Percentiles rank a stretch among this genome's conserved stretches.
These are phyloP conservation scores for Persicaria maculosa DNA, from an alignment of 148 eudicot genomes.

Conservation along the genomic window DNA sequence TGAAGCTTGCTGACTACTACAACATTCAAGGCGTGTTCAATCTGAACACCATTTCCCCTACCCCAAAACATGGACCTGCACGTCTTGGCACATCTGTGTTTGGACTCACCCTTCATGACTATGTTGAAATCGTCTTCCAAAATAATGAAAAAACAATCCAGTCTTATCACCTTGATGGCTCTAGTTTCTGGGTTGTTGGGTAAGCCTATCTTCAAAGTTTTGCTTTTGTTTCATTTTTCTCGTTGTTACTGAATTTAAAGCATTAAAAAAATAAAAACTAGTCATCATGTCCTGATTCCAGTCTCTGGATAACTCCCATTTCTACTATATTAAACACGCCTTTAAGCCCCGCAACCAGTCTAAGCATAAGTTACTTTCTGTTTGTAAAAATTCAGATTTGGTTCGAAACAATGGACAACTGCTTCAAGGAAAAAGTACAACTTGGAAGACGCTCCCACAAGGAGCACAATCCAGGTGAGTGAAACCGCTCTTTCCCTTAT, in stretches of 20 bases:
- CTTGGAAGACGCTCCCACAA: conserved; percentile 25
- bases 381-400: conserved; percentile 25
- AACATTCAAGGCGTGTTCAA: conserved; percentile 59
- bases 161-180: conserved; percentile 80
- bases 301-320: too few relatives aligned
- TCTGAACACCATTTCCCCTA: conserved; percentile 35
- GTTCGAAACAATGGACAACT: conserved; percentile 43
- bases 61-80: conserved; percentile 32
- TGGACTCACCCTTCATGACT: conserved; percentile 45
- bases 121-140: conserved; percentile 66
- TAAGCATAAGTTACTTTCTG: not conserved
- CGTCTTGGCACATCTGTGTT: conserved; percentile 46
- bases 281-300: too few relatives aligned
- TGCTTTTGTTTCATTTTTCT: too few relatives aligned
- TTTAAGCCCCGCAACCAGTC: too few relatives aligned
- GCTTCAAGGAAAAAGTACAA: conserved; percentile 26
- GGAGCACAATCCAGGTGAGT: conserved; percentile 27
- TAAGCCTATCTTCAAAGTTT: conserved; percentile 17
- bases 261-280: too few relatives aligned
- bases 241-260: too few relatives aligned
- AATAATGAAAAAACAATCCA: conserved; percentile 60
- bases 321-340: too few relatives aligned
- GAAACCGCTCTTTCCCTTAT: too few relatives aligned
- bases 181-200: conserved; percentile 63
- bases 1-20: conserved; percentile 72